Evolutionary conservation across 2,329 filamentous ascomycete genomes (phyloP).

Genomic region (Hirsutella thompsonii): DNA sequence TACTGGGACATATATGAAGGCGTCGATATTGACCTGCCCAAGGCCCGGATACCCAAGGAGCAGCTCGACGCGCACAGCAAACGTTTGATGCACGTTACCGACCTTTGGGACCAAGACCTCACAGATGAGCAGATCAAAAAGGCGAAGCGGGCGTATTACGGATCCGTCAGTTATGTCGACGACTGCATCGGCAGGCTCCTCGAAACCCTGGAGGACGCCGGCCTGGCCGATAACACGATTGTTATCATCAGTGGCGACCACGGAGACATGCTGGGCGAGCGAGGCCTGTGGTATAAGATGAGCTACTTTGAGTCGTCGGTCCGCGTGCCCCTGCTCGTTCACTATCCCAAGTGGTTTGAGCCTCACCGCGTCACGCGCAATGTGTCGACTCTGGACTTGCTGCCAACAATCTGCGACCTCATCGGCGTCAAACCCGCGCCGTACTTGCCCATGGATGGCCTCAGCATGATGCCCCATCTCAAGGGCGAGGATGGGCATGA

Average conservation of each 20-base stretch:
- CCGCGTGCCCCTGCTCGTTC: slow-evolving; percentile 76
- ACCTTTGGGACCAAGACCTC: slow-evolving; percentile 74
- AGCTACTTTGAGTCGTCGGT: slow-evolving; percentile 88
- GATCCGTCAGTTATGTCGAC: slow-evolving; percentile 86
- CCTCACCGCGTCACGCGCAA: slow-evolving; percentile 70
- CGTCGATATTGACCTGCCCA: slow-evolving; percentile 75
- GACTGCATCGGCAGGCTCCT: slow-evolving; percentile 80
- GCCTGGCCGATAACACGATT: slow-evolving; percentile 74
- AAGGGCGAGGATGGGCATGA: slow-evolving; percentile 55
- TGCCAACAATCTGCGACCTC: slow-evolving; percentile 79
- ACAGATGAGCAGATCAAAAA: slow-evolving; percentile 75
- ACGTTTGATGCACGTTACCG: slow-evolving; percentile 74
- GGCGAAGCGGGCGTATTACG: slow-evolving; percentile 82
- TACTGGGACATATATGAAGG: slow-evolving; percentile 89
- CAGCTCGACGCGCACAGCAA: slow-evolving; percentile 79
- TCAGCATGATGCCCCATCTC: slow-evolving; percentile 69
- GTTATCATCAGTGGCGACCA: slow-evolving; percentile 89
- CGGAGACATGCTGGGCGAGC: slow-evolving; percentile 91
- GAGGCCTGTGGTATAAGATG: slow-evolving; percentile 96
- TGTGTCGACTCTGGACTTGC: slow-evolving; percentile 81
- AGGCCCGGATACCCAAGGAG: slow-evolving; percentile 64
- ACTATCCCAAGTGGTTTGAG: slow-evolving; percentile 62
- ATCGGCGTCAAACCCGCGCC: slow-evolving; percentile 57
- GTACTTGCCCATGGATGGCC: slow-evolving; percentile 73
- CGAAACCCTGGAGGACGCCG: slow-evolving; percentile 63